phyloP scores from a whole-genome alignment of 148 eudicot species.

The Rhododendron mucronatum region DNA sequence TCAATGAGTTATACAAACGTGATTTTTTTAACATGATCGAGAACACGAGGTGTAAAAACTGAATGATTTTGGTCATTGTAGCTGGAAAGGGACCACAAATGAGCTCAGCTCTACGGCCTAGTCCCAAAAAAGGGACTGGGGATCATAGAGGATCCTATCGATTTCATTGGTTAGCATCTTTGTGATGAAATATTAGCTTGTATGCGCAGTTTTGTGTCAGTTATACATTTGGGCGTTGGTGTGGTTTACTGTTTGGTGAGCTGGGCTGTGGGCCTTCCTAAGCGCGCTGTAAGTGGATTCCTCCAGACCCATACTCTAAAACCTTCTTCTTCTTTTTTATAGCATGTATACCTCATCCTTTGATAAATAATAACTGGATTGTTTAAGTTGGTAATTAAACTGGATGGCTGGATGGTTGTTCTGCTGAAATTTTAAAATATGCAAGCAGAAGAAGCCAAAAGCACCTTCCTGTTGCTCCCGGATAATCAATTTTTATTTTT shows the following conservation, averaged over 20 bases:
- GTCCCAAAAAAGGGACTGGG: not conserved
- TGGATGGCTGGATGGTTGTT: not conserved
- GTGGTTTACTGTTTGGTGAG: constrained; percentile 79
- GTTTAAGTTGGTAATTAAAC: not conserved
- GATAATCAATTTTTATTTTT: not conserved
- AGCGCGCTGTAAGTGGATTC: constrained; percentile 82
- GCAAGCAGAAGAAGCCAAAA: not conserved
- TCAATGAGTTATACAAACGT: not conserved
- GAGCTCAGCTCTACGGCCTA: not conserved
- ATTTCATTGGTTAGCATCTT: not conserved
- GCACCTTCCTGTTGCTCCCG: not conserved
- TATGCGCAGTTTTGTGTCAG: constrained; percentile 81
- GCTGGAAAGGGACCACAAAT: not conserved
- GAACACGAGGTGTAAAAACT: not conserved
- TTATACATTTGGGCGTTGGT: constrained; percentile 82
- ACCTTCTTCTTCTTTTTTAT: not conserved
- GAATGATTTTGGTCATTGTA: not conserved
- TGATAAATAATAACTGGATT: not conserved
- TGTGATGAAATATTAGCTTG: constrained; percentile 7
- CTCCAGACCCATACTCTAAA: not conserved
- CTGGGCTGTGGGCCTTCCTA: constrained; percentile 99
- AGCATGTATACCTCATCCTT: not conserved
- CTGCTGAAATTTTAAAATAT: not conserved
- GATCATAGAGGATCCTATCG: not conserved
- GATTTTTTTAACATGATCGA: not conserved